A percentile compares a stretch with the other conserved stretches of the same genome.
Evolutionary conservation across 768 basidiomycete species (phyloP).

Genomic region (Pleurotus giganteus): DNA sequence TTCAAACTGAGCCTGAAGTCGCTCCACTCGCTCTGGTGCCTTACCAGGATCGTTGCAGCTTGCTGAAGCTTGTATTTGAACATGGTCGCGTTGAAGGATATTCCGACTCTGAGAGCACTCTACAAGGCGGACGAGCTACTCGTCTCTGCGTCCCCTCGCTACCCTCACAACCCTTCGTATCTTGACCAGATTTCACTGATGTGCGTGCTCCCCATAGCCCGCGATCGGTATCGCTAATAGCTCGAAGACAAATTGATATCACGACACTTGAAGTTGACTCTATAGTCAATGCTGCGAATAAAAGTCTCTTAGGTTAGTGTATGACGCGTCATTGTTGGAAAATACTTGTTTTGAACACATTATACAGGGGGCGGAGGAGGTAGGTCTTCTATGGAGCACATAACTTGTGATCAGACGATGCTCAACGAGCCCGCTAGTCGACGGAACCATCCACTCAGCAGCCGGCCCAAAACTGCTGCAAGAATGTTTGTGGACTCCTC

Average conservation of each 20-base stretch:
- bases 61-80: neutral
- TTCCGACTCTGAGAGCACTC: slow-evolving; percentile 55
- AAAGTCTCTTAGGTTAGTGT: slow-evolving; percentile 59
- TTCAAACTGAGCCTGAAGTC: too few species aligned
- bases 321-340: slow-evolving; percentile 15
- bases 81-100: slow-evolving; percentile 32
- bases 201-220: slow-evolving; percentile 38
- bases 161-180: slow-evolving; percentile 33
- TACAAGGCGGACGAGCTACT: slow-evolving; percentile 44
- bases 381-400: slow-evolving; percentile 25
- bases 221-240: slow-evolving; percentile 1
- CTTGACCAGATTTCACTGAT: slow-evolving; percentile 65
- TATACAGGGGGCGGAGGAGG: slow-evolving; percentile 76
- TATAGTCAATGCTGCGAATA: slow-evolving; percentile 84
- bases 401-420: neutral
- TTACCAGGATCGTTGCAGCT: too few species aligned
- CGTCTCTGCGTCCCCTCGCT: slow-evolving; percentile 27
- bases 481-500: slow-evolving; percentile 57
- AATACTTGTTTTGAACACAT: neutral
- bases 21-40: too few species aligned
- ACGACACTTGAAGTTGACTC: slow-evolving; percentile 67
- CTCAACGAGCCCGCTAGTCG: slow-evolving; percentile 43
- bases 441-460: slow-evolving; percentile 78
- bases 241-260: slow-evolving; percentile 72
- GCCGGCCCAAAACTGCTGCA: slow-evolving; percentile 63